These are phyloP conservation scores for Suhomyces bolitotheri DNA, from an alignment of 1,139 yeast species.

Conservation along the genomic window DNA sequence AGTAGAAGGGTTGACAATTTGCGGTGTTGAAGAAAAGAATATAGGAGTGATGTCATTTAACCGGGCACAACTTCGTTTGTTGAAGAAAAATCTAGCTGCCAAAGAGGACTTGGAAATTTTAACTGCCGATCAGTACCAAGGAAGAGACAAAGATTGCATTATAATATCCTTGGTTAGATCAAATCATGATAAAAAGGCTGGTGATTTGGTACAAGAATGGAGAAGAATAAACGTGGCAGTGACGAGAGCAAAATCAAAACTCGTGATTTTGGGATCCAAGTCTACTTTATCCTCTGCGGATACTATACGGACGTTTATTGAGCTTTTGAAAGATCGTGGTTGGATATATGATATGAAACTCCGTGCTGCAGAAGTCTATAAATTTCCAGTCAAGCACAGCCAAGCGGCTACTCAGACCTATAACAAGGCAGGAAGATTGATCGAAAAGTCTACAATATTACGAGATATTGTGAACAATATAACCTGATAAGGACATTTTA, in stretches of 20 bases:
- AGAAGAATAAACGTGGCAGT: constrained; percentile 91
- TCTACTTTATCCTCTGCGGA: constrained; percentile 57
- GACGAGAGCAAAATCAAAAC: constrained; percentile 84
- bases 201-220: constrained; percentile 84
- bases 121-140: constrained; percentile 96
- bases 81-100: constrained; percentile 45
- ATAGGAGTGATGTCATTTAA: constrained; percentile 91
- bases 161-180: constrained; percentile 86
- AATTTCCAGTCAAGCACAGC: constrained; percentile 14
- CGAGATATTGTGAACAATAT: constrained; percentile 27
- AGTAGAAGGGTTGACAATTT: constrained; percentile 54
- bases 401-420: constrained; percentile 1
- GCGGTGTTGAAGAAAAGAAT: constrained; percentile 60
- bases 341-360: constrained; percentile 66
- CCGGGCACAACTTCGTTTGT: constrained; percentile 69
- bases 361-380: constrained; percentile 42
- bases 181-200: constrained; percentile 65
- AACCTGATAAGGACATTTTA: constrained; percentile 4
- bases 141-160: constrained; percentile 90
- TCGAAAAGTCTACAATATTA: constrained; percentile 24
- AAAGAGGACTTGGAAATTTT: constrained; percentile 63
- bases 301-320: constrained; percentile 62
- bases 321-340: constrained; percentile 53
- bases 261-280: constrained; percentile 78
- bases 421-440: constrained; percentile 15